phyloP scores from a whole-genome alignment of 495 filamentous ascomycete genomes.

The Neurospora tetrasperma region DNA sequence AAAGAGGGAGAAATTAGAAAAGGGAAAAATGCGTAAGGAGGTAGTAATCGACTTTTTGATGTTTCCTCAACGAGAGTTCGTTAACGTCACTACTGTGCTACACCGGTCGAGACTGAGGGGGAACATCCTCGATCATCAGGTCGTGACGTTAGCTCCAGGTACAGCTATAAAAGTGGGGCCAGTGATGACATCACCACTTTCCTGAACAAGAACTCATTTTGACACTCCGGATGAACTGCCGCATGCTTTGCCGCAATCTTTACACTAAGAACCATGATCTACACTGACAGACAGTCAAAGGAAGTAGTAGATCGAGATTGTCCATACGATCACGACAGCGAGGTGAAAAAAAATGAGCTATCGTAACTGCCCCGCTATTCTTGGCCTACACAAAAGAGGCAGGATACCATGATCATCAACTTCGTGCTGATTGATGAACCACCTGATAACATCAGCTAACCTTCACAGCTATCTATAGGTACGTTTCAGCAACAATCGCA shows the following conservation, averaged over 20 bases:
- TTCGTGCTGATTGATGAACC: not conserved
- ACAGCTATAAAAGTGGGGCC: not conserved
- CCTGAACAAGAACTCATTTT: not conserved
- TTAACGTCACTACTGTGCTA: not conserved
- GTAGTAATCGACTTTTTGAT: not conserved
- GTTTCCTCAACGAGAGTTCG: not conserved
- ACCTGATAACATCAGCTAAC: not conserved
- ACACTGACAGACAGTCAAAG: too few species aligned
- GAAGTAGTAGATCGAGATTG: too few species aligned
- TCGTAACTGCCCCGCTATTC: not conserved
- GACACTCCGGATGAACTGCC: not conserved
- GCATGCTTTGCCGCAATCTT: not conserved
- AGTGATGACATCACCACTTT: not conserved
- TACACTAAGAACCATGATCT: not conserved
- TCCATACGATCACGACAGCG: too few species aligned
- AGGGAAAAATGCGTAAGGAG: too few species aligned
- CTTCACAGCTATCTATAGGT: not conserved
- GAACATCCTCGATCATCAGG: not conserved
- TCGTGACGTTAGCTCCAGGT: not conserved
- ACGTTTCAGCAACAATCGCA: not conserved
- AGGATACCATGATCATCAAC: not conserved
- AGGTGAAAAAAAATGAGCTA: not conserved
- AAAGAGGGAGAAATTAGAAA: too few species aligned
- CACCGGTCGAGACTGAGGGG: not conserved
- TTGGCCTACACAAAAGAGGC: not conserved